Conservation (phyloP, 2,329 filamentous ascomycete genomes). For the Aureobasidium mangrovei region DNA sequence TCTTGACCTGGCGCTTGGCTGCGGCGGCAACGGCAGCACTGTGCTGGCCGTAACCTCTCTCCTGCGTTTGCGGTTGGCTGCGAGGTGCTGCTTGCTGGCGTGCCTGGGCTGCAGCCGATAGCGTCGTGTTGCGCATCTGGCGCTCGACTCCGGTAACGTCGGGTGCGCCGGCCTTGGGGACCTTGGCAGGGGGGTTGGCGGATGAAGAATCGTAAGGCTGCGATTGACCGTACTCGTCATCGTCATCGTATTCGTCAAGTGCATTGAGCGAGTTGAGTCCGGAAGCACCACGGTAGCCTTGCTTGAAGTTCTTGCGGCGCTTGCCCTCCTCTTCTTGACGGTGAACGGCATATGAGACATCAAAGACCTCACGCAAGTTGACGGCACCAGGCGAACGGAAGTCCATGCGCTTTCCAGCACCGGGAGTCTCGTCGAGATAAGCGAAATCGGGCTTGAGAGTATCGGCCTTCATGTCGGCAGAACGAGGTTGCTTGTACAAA, state of each 20-base stretch:
- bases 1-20: constrained; percentile 68
- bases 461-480: constrained; percentile 21
- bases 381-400: constrained; percentile 93
- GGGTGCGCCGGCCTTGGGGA: constrained; percentile 51
- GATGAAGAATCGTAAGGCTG: constrained; percentile 42
- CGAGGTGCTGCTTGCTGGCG: constrained; percentile 44
- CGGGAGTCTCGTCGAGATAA: constrained; percentile 50
- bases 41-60: constrained; percentile 78
- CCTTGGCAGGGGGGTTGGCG: constrained; percentile 49
- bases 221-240: constrained; percentile 54
- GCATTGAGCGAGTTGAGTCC: constrained; percentile 58
- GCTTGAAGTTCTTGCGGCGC: constrained; percentile 71
- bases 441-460: constrained; percentile 42
- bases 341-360: constrained; percentile 96
- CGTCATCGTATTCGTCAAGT: constrained; percentile 55
- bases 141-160: constrained; percentile 72
- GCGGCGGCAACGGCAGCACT: constrained; percentile 75
- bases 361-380: constrained; percentile 93
- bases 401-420: constrained; percentile 58
- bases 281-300: constrained; percentile 55
- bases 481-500: constrained; percentile 48
- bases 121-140: constrained; percentile 74
- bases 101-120: constrained; percentile 57
- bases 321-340: constrained; percentile 94
- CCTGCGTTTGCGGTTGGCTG: constrained; percentile 40